These are phyloP conservation scores for Phialocephala subalpina DNA, from an alignment of 2,329 filamentous ascomycete genomes.

Conservation along the genomic window DNA sequence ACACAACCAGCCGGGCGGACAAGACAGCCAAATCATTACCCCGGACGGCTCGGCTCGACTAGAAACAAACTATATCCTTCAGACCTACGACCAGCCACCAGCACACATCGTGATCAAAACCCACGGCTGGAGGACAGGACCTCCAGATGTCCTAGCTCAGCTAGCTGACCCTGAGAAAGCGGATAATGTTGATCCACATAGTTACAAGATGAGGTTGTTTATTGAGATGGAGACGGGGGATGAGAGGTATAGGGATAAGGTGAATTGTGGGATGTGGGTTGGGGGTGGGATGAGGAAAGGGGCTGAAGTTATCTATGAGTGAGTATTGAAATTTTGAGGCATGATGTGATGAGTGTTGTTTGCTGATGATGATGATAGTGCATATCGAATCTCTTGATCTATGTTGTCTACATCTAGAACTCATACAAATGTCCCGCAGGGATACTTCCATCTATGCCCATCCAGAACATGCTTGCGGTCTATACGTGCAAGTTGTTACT, in stretches of 20 bases:
- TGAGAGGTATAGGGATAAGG: slow-evolving; percentile 55
- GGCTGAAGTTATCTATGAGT: slow-evolving; percentile 57
- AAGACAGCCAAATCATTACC: slow-evolving; percentile 46
- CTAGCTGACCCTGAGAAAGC: slow-evolving; percentile 38
- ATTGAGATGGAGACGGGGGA: slow-evolving; percentile 59
- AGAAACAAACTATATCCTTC: slow-evolving; percentile 58
- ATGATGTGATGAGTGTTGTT: background rate
- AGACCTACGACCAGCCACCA: slow-evolving; percentile 55
- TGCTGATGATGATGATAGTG: slow-evolving; percentile 28
- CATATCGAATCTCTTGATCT: slow-evolving; percentile 32
- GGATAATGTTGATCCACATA: slow-evolving; percentile 40
- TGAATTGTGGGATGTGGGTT: slow-evolving; percentile 60
- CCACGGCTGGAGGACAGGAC: slow-evolving; percentile 56
- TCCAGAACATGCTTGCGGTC: background rate
- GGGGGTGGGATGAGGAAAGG: slow-evolving; percentile 57
- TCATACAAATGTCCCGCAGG: background rate
- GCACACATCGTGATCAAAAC: slow-evolving; percentile 56
- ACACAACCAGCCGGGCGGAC: slow-evolving; percentile 45
- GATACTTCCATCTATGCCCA: background rate
- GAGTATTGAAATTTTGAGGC: slow-evolving; percentile 20
- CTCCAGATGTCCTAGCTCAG: slow-evolving; percentile 47
- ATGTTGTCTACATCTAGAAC: background rate
- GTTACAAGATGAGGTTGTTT: slow-evolving; percentile 57
- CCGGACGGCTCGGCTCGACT: slow-evolving; percentile 45
- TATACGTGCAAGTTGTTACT: background rate